Base-by-base conservation (phyloP, 208 protist species). In the Lotmaria passim region DNA sequence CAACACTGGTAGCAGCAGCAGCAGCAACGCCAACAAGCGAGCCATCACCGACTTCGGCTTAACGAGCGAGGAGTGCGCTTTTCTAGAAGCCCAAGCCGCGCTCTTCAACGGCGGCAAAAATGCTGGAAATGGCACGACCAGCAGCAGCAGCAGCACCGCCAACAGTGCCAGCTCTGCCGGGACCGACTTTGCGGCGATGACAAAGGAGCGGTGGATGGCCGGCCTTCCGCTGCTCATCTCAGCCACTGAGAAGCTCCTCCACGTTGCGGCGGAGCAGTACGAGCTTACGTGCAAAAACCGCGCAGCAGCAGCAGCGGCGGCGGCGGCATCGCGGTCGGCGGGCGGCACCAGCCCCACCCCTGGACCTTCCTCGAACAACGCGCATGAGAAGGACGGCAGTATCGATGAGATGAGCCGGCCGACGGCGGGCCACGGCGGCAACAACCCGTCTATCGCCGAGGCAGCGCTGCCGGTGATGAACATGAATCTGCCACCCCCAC, bases 261-360 rank as follows among this genome's bases (percentile, higher is more conserved):
- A 81, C n/a, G 51, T 72, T 15, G 83, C 83, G 3, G 69, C 74
- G 33, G 76, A 82, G 19, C 66, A 82, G 52, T 87, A 85, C 62
- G 64, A 68, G 12, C 19, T 56, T 12, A 75, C 53, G 14, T 73
- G 69, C 50, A 41, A 24, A 15, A 61, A 81, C 11, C 26, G 56
- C 33, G 63, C 57, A 0, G 61, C 55, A 8, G 66, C 60, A 7
- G 62, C 56, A 0, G 60, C 52, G 4, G 65, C 60, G 5, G 56
- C 47, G 28, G 66, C 34, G 21, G 38, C 47, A 19, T 46, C 43
- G 43, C 36, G 23, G 1, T 14, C 38, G 6, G 63, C 8, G 23
- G 34, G 41, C 10, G 57, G 62, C 19, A 46, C 31, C 0, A 30
- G 47, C 15, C 21, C 60, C 12, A 11, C 46, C 14, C 8, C 33